phyloP scores from a whole-genome alignment of 768 basidiomycete genomes.

The Cystobasidiopsis lactophilus region DNA sequence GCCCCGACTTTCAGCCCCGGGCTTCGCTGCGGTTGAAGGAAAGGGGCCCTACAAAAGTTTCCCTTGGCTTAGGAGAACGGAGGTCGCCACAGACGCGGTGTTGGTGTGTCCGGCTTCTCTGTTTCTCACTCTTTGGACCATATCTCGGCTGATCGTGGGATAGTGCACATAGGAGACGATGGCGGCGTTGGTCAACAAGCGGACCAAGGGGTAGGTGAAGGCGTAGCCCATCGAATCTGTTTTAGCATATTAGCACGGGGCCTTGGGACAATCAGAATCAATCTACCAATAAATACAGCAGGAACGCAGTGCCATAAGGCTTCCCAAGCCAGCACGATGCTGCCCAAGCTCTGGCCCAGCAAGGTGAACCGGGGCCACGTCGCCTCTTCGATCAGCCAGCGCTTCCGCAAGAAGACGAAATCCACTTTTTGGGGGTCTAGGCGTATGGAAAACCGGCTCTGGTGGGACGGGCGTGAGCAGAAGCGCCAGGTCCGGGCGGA shows the following conservation, averaged over 20 bases:
- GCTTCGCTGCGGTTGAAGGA: not conserved
- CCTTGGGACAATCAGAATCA: not conserved
- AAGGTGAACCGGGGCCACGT: constrained; percentile 82
- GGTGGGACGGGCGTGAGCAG: not conserved
- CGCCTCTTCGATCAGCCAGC: constrained; percentile 52
- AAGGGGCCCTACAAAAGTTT: constrained; percentile 39
- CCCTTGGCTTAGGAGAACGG: constrained; percentile 35
- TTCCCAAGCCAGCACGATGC: constrained; percentile 61
- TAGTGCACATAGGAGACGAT: constrained; percentile 88
- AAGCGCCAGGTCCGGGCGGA: constrained; percentile 23
- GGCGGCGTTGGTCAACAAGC: constrained; percentile 40
- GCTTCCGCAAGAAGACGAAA: constrained; percentile 56
- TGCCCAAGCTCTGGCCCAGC: constrained; percentile 72
- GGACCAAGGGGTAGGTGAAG: constrained; percentile 65
- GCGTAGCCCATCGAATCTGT: constrained; percentile 96
- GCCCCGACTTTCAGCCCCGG: not conserved
- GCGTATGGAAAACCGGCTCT: constrained; percentile 62
- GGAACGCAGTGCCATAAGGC: constrained; percentile 52
- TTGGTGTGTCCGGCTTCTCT: constrained; percentile 44
- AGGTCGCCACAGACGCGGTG: constrained; percentile 33
- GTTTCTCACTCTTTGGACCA: constrained; percentile 56
- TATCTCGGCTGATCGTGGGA: constrained; percentile 76
- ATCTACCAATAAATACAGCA: constrained; percentile 66
- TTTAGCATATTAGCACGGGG: not conserved
- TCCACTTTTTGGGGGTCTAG: constrained; percentile 44